Evolutionary conservation across 148 eudicot genomes (phyloP), one percentile per base, ranked within the genome.

Genomic region (Amaranthus cruentus): DNA sequence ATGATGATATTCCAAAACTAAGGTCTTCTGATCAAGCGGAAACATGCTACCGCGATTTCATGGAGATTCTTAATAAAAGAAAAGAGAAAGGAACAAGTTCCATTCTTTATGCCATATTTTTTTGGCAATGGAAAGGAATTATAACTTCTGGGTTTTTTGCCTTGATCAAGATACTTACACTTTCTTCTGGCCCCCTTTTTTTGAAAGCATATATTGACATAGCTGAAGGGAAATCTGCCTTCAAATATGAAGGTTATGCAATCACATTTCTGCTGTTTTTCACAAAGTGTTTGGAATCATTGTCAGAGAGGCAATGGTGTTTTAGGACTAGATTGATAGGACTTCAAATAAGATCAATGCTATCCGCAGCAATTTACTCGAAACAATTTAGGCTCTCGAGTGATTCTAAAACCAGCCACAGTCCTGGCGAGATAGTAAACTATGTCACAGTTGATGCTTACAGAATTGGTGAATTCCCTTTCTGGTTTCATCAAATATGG

Each of bases 401-500:
- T 55, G 76, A 69, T 21, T 80, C 94, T 13, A 83, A 81, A 55
- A 56, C 28, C 50, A 55, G 7, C 53, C 86, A 87, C 75, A 81
- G 87, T 54, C 73, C 88, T 0, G 89, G 88, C 12, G 84, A 89
- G 80, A 81, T 89, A n/a, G 79, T 86, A 2, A 87, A 83, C 51
- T 87, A 81, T 77, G 83, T 77, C 38, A 85, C 83, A 0, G 84
- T 89, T 28, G 93, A 89, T 79, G 84, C 84, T 54, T 79, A 84
- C 62, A 86, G 83, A 58, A 83, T 84, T 14, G 90, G 91, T 4
- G 91, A 89, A 72, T 86, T 84, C 15, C 87, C 90, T 3, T 83
- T 62, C 68, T 87, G 85, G 86, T 80, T 87, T 73, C 93, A 87
- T 72, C 84, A 85, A 55, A 83, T 78, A 44, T 89, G 93, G 93